phyloP scores from a whole-genome alignment of 495 filamentous ascomycete genomes.

The Chaetomium fimeti region DNA sequence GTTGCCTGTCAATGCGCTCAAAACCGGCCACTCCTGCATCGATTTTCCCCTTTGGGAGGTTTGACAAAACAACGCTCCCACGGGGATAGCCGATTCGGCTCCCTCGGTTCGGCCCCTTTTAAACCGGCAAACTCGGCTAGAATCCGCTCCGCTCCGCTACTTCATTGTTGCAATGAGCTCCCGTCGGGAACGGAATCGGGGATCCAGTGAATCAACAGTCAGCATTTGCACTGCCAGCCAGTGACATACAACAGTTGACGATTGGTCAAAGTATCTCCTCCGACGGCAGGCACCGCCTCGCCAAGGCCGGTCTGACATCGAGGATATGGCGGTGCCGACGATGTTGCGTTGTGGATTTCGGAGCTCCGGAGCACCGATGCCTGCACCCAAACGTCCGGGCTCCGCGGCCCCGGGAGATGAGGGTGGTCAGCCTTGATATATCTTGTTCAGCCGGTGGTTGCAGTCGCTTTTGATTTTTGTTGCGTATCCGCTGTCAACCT shows the following conservation, averaged over 20 bases:
- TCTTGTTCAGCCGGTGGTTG: not conserved
- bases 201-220: not conserved
- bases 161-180: not conserved
- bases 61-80: not conserved
- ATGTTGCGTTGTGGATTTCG: not conserved
- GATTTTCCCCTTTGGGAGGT: not conserved
- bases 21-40: not conserved
- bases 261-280: not conserved
- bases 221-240: too few species aligned
- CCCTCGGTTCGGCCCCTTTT: constrained; percentile 9
- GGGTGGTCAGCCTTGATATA: not conserved
- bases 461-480: too few species aligned
- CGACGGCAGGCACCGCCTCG: not conserved
- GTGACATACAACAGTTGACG: too few species aligned
- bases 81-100: not conserved
- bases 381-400: not conserved
- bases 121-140: not conserved
- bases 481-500: too few species aligned
- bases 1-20: not conserved
- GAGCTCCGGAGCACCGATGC: not conserved
- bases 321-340: not conserved
- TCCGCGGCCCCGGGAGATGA: constrained; percentile 12
- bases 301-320: not conserved
- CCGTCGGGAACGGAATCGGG: not conserved
- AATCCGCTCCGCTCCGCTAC: not conserved